A percentile compares a stretch with the other conserved stretches of the same genome.
These are phyloP conservation scores for Secale cereale DNA, from an alignment of 176 grass and related monocot species.

Conservation along the genomic window DNA sequence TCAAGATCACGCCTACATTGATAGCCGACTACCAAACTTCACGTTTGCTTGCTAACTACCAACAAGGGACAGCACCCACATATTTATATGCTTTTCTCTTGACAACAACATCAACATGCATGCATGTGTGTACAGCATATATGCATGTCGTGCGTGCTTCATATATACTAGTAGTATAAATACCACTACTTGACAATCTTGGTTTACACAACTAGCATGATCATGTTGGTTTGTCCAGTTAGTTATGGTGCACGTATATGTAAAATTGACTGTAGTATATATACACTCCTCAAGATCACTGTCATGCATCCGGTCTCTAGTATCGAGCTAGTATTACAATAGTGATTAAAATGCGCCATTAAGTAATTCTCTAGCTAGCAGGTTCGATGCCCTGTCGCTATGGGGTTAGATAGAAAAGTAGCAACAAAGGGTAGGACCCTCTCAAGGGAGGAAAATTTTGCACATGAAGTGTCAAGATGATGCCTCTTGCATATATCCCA, in stretches of 20 bases:
- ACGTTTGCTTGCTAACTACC: conserved; percentile 62
- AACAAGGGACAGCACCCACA: conserved; percentile 36
- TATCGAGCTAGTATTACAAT: background rate
- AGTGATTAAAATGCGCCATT: conserved; percentile 15
- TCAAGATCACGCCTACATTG: conserved; percentile 38
- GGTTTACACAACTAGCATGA: background rate
- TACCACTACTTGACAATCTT: background rate
- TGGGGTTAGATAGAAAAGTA: conserved; percentile 88
- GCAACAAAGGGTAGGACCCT: conserved; percentile 37
- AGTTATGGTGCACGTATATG: conserved; percentile 13
- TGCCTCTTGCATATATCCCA: conserved; percentile 28
- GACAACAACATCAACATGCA: conserved; percentile 20
- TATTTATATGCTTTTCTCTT: conserved; percentile 12
- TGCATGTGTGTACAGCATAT: background rate
- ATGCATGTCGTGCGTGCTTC: background rate
- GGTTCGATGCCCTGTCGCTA: conserved; percentile 83
- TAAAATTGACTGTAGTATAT: background rate
- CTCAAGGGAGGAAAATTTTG: conserved; percentile 25
- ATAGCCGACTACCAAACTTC: conserved; percentile 50
- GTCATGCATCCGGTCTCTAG: background rate
- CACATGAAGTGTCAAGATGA: conserved; percentile 39
- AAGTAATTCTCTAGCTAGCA: conserved; percentile 24
- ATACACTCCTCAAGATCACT: background rate
- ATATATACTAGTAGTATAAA: background rate
- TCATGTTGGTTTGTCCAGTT: conserved; percentile 5